phyloP scores from a whole-genome alignment of 805 yeast species.

The Candida maesae region DNA sequence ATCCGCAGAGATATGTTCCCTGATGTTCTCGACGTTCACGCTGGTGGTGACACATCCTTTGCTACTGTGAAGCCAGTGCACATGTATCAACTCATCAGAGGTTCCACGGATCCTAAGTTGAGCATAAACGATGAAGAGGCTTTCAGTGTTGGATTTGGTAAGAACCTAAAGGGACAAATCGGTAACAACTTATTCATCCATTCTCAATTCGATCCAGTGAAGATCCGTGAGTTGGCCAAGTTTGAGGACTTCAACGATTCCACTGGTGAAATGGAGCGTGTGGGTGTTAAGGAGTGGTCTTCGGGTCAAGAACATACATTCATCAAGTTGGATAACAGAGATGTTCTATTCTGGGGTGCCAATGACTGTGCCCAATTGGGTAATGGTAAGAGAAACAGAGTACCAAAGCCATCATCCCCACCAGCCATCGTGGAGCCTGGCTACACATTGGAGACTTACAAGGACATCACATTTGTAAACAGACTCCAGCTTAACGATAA shows the following conservation, averaged over 20 bases:
- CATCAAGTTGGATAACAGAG: constrained; percentile 56
- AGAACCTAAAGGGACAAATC: constrained; percentile 80
- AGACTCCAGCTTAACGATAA: constrained; percentile 47
- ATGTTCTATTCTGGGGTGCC: constrained; percentile 78
- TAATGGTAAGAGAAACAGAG: constrained; percentile 66
- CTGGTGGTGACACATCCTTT: constrained; percentile 66
- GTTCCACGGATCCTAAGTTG: constrained; percentile 15
- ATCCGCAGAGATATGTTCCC: constrained; percentile 41
- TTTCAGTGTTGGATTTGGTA: constrained; percentile 65
- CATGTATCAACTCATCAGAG: constrained; percentile 28
- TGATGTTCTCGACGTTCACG: constrained; percentile 51
- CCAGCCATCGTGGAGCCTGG: constrained; percentile 60
- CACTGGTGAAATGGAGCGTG: constrained; percentile 35
- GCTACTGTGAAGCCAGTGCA: constrained; percentile 37
- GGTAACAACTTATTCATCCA: constrained; percentile 78
- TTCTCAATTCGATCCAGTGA: constrained; percentile 63
- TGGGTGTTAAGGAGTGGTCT: constrained; percentile 49
- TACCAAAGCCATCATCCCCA: constrained; percentile 47
- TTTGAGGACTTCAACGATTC: constrained; percentile 55
- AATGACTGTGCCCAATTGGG: constrained; percentile 84
- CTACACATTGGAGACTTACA: constrained; percentile 27
- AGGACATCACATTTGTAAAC: constrained; percentile 34
- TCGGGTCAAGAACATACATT: constrained; percentile 66
- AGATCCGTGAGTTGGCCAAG: constrained; percentile 37
- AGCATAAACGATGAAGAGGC: constrained; percentile 27